phyloP scores from a whole-genome alignment of 169 alveolate species.

The Plasmodium reichenowi region DNA sequence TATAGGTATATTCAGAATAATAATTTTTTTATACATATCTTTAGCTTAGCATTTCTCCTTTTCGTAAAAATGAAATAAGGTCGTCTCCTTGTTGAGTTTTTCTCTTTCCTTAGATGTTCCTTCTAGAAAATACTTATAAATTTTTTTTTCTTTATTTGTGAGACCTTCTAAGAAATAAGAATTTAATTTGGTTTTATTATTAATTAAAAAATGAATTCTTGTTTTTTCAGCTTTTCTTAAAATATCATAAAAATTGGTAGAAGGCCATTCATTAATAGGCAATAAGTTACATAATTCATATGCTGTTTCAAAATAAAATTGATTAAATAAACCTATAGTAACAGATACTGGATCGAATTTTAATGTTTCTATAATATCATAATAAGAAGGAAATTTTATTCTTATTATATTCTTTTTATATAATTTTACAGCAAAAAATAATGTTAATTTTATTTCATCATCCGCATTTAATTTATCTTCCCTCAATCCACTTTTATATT shows the following conservation, averaged over 20 bases:
- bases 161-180: slow-evolving; percentile 74
- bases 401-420: slow-evolving; percentile 68
- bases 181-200: slow-evolving; percentile 68
- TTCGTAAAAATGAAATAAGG: slow-evolving; percentile 65
- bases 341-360: slow-evolving; percentile 75
- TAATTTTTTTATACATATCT: background rate
- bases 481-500: slow-evolving; percentile 70
- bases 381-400: slow-evolving; percentile 70
- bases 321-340: slow-evolving; percentile 67
- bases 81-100: slow-evolving; percentile 50
- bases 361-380: slow-evolving; percentile 70
- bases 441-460: slow-evolving; percentile 58
- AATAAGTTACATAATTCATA: slow-evolving; percentile 65
- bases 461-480: slow-evolving; percentile 67
- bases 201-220: slow-evolving; percentile 66
- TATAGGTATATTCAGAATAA: too few relatives aligned
- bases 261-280: slow-evolving; percentile 74
- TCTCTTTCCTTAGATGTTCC: slow-evolving; percentile 76
- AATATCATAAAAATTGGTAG: slow-evolving; percentile 68
- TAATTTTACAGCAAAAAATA: slow-evolving; percentile 74
- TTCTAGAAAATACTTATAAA: slow-evolving; percentile 69
- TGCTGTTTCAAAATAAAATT: slow-evolving; percentile 76
- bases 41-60: slow-evolving; percentile 50
- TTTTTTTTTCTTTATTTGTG: slow-evolving; percentile 75
- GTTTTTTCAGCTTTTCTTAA: slow-evolving; percentile 76